phyloP scores from a whole-genome alignment of 257 asterid species.

The Paraleonurus japonicus region DNA sequence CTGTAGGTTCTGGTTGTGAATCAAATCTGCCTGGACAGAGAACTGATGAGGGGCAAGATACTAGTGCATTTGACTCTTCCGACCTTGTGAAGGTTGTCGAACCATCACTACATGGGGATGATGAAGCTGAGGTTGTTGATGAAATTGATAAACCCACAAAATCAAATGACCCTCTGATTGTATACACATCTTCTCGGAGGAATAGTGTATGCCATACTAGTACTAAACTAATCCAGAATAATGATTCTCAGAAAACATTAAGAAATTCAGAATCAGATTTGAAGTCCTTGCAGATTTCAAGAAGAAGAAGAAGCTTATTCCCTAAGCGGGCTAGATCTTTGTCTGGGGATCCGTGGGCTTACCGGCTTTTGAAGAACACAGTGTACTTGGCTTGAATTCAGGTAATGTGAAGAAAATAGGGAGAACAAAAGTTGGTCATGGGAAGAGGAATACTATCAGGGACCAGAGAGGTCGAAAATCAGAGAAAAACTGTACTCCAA shows the following conservation, averaged over 20 bases:
- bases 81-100: slow-evolving; percentile 21
- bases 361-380: slow-evolving; percentile 38
- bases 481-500: slow-evolving; percentile 38
- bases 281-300: slow-evolving; percentile 46
- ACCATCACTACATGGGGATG: slow-evolving; percentile 26
- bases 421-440: slow-evolving; percentile 35
- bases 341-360: slow-evolving; percentile 53
- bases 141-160: slow-evolving; percentile 34
- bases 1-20: slow-evolving; percentile 32
- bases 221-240: slow-evolving; percentile 29
- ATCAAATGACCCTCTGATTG: slow-evolving; percentile 33
- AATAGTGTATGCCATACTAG: slow-evolving; percentile 26
- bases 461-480: slow-evolving; percentile 39
- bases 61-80: slow-evolving; percentile 20
- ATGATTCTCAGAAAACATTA: slow-evolving; percentile 28
- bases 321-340: slow-evolving; percentile 48
- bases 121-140: slow-evolving; percentile 36
- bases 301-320: slow-evolving; percentile 59
- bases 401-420: slow-evolving; percentile 36
- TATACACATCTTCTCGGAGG: slow-evolving; percentile 38
- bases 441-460: slow-evolving; percentile 35
- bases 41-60: slow-evolving; percentile 33
- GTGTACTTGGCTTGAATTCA: slow-evolving; percentile 30
- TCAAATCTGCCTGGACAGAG: slow-evolving; percentile 29
- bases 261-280: slow-evolving; percentile 38